Evolutionary conservation across 2,329 filamentous ascomycete species (phyloP).

Genomic region (Botryotinia narcissicola): DNA sequence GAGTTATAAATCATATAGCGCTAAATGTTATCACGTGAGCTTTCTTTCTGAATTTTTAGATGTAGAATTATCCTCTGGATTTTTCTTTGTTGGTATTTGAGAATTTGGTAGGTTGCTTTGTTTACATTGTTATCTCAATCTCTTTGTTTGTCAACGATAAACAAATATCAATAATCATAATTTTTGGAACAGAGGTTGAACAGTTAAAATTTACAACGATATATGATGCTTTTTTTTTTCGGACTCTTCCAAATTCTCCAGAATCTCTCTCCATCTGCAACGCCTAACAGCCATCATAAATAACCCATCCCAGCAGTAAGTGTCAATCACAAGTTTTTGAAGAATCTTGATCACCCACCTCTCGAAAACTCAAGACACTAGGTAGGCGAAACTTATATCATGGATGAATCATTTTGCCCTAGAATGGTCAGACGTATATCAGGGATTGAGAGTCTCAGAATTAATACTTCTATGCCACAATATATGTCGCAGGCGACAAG

Average conservation of each 20-base stretch:
- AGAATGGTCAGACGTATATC: background rate
- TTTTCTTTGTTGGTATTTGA: background rate
- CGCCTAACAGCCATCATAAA: background rate
- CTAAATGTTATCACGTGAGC: background rate
- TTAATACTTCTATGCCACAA: background rate
- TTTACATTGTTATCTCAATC: background rate
- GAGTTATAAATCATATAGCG: background rate
- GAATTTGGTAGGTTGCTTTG: background rate
- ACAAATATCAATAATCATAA: background rate
- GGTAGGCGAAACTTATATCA: background rate
- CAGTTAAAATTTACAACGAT: background rate
- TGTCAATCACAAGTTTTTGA: background rate
- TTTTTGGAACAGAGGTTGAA: background rate
- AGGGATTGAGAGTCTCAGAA: background rate
- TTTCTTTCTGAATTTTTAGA: background rate
- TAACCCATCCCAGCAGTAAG: background rate
- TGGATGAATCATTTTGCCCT: background rate
- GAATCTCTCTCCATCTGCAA: background rate
- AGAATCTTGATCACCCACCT: background rate
- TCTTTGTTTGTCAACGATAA: too few relatives aligned
- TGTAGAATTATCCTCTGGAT: background rate
- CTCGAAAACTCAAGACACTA: background rate
- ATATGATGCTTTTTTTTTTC: background rate
- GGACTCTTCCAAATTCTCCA: background rate
- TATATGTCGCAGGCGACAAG: background rate